Evolutionary conservation across 306 rosid species (phyloP).

Genomic region (Quercus engelmannii): DNA sequence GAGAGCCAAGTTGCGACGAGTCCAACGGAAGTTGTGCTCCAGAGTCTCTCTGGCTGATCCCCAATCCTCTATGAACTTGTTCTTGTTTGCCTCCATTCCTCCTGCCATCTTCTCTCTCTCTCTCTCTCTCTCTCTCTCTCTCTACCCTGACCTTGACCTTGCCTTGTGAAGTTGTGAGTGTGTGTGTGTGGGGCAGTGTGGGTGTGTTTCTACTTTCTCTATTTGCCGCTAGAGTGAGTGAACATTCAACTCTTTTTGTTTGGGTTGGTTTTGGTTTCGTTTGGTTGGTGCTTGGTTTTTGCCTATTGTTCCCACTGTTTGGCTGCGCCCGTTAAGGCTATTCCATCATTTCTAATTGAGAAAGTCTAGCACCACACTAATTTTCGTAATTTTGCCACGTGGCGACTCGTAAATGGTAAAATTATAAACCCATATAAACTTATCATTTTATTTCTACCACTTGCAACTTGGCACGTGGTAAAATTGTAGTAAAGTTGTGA

Average conservation of each 20-base stretch:
- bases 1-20: conserved; percentile 84
- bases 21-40: conserved; percentile 90
- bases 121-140: too few species aligned
- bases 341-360: too few species aligned
- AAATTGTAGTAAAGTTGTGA: rapidly evolving
- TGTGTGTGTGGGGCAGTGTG: background rate
- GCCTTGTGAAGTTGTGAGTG: too few species aligned
- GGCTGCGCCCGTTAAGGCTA: too few species aligned
- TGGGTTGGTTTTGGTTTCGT: too few species aligned
- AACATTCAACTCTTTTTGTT: too few species aligned
- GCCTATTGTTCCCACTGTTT: too few species aligned
- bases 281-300: too few species aligned
- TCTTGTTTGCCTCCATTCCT: conserved; percentile 93
- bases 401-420: rapidly evolving
- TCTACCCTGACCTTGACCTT: background rate
- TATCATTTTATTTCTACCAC: rapidly evolving
- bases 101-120: conserved; percentile 64
- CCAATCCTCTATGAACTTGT: conserved; percentile 91
- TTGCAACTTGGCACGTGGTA: rapidly evolving
- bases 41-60: conserved; percentile 78
- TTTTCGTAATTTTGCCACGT: rapidly evolving
- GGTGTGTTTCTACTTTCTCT: background rate
- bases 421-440: rapidly evolving
- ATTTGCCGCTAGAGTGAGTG: too few species aligned
- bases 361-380: too few species aligned